These are phyloP conservation scores for Lactarius quietus DNA, from an alignment of 768 basidiomycete species.

Conservation along the genomic window DNA sequence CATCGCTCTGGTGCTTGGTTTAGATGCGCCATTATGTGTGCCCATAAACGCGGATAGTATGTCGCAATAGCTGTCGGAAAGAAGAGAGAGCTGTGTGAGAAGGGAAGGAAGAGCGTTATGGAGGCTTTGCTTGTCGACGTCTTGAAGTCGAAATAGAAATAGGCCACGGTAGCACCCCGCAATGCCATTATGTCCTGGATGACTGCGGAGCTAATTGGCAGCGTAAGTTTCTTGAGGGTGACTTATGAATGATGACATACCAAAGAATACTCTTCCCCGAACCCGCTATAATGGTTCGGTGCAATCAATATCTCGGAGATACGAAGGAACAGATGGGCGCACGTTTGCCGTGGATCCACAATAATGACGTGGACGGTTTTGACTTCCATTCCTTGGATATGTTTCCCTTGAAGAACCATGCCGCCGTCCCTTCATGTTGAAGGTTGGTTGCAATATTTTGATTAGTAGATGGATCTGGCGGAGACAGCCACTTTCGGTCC, in stretches of 20 bases:
- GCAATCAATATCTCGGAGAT: background rate
- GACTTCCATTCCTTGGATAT: background rate
- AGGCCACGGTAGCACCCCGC: background rate
- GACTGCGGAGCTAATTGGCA: too few relatives aligned
- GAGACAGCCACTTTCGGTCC: background rate
- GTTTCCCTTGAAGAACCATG: background rate
- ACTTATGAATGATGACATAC: too few relatives aligned
- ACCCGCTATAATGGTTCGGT: background rate
- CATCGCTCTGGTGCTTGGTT: background rate
- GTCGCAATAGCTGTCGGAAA: background rate
- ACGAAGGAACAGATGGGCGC: background rate
- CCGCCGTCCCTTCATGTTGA: background rate
- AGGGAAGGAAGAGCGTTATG: background rate
- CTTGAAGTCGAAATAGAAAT: background rate
- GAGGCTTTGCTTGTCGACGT: background rate
- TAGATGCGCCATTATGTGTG: background rate
- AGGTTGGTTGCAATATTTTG: background rate
- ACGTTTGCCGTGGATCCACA: background rate
- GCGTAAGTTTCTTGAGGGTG: too few relatives aligned
- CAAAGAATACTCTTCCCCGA: too few relatives aligned
- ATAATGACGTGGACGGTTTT: background rate
- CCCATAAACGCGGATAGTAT: background rate
- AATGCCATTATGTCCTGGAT: background rate
- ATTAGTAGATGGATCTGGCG: background rate
- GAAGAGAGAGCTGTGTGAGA: background rate